Conservation (phyloP, 2,329 filamentous ascomycete genomes). For the Rhynchosporium secalis region DNA sequence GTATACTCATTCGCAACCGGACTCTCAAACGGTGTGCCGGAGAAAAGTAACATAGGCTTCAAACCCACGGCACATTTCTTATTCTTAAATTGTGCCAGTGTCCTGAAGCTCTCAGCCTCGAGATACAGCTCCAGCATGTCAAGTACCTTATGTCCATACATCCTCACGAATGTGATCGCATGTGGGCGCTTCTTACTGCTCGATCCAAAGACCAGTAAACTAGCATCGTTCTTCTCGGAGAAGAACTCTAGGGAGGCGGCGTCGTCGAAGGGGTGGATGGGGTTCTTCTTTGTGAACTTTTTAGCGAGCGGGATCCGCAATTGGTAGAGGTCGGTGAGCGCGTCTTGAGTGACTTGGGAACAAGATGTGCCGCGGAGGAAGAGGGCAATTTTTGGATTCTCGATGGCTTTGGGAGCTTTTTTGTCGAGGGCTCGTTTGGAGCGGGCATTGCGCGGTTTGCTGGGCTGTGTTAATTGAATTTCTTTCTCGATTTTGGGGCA, state of each 20-base stretch:
- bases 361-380: conserved; percentile 87
- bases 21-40: conserved; percentile 83
- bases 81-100: conserved; percentile 73
- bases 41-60: conserved; percentile 89
- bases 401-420: conserved; percentile 81
- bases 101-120: conserved; percentile 70
- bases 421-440: conserved; percentile 94
- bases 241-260: conserved; percentile 89
- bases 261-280: conserved; percentile 92
- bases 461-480: conserved; percentile 35
- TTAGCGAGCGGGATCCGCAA: conserved; percentile 82
- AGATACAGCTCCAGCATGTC: conserved; percentile 94
- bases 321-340: conserved; percentile 79
- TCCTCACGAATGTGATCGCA: conserved; percentile 77
- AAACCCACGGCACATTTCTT: conserved; percentile 76
- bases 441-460: conserved; percentile 77
- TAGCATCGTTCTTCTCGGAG: conserved; percentile 92
- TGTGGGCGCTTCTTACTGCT: conserved; percentile 96
- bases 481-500: not conserved
- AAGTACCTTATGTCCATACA: conserved; percentile 82
- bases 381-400: conserved; percentile 88
- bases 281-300: conserved; percentile 97
- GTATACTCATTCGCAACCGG: conserved; percentile 78
- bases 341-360: conserved; percentile 79
- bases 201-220: conserved; percentile 78